Conservation (phyloP, 1,284 basidiomycete species). For the Lentinula novae-zelandiae region DNA sequence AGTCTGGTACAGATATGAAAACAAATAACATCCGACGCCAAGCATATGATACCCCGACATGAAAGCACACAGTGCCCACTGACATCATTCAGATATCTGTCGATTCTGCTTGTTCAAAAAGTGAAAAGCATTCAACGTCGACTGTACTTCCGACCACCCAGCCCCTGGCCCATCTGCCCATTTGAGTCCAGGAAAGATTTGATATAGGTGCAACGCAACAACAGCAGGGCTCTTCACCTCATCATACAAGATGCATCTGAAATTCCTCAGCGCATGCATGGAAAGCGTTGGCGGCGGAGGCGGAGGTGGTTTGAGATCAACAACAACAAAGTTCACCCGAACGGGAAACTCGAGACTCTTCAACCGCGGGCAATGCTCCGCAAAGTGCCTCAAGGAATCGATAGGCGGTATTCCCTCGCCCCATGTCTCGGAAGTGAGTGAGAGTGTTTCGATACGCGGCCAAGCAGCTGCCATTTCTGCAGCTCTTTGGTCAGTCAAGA, state of each 20-base stretch:
- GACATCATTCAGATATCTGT: neutral
- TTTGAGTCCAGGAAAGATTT: neutral
- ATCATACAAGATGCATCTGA: conserved; percentile 1
- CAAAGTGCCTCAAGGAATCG: neutral
- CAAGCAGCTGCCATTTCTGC: neutral
- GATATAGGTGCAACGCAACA: conserved; percentile 1
- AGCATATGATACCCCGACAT: neutral
- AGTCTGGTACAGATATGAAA: too few species aligned
- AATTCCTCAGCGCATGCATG: neutral
- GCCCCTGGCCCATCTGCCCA: conserved; percentile 2
- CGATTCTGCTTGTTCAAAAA: conserved; percentile 4
- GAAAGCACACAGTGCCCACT: neutral
- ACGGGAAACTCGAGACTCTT: conserved; percentile 2
- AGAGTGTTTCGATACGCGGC: neutral
- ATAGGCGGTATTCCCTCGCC: conserved; percentile 2
- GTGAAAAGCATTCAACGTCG: neutral
- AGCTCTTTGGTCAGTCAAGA: neutral
- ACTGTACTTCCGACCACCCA: conserved; percentile 1
- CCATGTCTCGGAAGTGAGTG: neutral
- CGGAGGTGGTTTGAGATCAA: neutral
- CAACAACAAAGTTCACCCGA: neutral
- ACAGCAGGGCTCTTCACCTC: conserved; percentile 1
- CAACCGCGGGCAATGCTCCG: neutral
- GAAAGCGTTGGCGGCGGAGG: neutral
- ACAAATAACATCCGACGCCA: neutral